Percentiles rank a stretch among this genome's conserved stretches.
phyloP scores from a whole-genome alignment of 2,329 filamentous ascomycete genomes.

The Aspergillus sp. region DNA sequence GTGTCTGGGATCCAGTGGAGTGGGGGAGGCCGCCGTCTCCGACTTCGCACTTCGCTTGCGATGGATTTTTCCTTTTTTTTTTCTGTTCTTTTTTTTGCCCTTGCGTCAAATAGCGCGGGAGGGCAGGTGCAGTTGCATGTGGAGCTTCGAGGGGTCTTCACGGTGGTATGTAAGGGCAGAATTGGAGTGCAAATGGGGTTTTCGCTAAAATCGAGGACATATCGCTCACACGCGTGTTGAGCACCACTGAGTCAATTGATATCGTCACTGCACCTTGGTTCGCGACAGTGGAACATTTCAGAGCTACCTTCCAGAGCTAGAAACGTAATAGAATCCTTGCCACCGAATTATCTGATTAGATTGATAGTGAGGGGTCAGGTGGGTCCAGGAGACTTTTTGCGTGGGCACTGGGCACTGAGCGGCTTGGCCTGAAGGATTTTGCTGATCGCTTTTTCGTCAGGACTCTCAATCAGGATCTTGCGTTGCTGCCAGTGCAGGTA shows the following conservation, averaged over 20 bases:
- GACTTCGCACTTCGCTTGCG: neutral
- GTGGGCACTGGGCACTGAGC: neutral
- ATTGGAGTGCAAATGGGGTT: too few relatives aligned
- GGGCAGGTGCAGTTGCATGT: neutral
- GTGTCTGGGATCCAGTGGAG: neutral
- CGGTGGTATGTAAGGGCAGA: neutral
- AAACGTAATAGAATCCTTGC: neutral
- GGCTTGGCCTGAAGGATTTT: neutral
- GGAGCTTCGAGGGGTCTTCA: neutral
- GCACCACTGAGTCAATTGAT: too few relatives aligned
- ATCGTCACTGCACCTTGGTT: too few relatives aligned
- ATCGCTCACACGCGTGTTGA: too few relatives aligned
- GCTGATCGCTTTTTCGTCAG: neutral
- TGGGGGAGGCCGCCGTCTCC: neutral
- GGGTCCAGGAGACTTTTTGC: conserved; percentile 1
- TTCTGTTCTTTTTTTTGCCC: too few relatives aligned
- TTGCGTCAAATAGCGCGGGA: neutral
- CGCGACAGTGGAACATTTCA: too few relatives aligned
- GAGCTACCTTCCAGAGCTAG: neutral
- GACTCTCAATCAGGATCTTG: neutral
- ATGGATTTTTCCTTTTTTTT: neutral
- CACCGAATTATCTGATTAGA: conserved; percentile 22
- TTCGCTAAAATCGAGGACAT: too few relatives aligned
- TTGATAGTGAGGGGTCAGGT: conserved; percentile 20
- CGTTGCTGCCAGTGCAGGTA: too few relatives aligned